These are phyloP conservation scores for Claviceps citrina DNA, from an alignment of 2,329 filamentous ascomycete species.

Conservation along the genomic window DNA sequence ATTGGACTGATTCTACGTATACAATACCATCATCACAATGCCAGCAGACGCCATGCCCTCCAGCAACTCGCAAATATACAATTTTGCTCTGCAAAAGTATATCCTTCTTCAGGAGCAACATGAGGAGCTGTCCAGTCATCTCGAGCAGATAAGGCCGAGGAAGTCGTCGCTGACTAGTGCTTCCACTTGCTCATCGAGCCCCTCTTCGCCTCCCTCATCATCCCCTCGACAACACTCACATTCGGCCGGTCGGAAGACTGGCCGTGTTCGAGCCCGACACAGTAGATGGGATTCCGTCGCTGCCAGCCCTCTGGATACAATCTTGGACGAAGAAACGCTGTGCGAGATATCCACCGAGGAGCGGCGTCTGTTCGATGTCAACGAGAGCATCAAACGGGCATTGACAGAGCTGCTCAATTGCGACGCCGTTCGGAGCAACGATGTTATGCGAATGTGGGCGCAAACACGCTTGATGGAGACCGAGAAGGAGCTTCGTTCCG, in stretches of 20 bases:
- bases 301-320: conserved; percentile 21
- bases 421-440: conserved; percentile 35
- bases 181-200: conserved; percentile 32
- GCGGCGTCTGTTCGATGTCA: conserved; percentile 38
- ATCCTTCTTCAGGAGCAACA: conserved; percentile 38
- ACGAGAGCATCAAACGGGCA: conserved; percentile 45
- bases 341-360: conserved; percentile 36
- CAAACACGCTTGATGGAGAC: conserved; percentile 45
- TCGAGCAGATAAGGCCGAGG: conserved; percentile 34
- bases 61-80: conserved; percentile 19
- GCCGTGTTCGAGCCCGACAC: conserved; percentile 16
- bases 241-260: conserved; percentile 14
- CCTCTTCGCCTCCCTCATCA: conserved; percentile 41
- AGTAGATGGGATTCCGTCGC: conserved; percentile 19
- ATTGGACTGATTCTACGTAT: too few species aligned
- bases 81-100: conserved; percentile 38
- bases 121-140: conserved; percentile 34
- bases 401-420: conserved; percentile 48
- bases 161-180: conserved; percentile 17
- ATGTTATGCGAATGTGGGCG: conserved; percentile 40
- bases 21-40: neutral
- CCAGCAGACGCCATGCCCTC: conserved; percentile 15
- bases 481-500: conserved; percentile 40
- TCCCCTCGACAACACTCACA: conserved; percentile 29
- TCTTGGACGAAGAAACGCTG: conserved; percentile 31